These are phyloP conservation scores for Phaseolus lunatus DNA, from an alignment of 306 rosid genomes.

Conservation along the genomic window DNA sequence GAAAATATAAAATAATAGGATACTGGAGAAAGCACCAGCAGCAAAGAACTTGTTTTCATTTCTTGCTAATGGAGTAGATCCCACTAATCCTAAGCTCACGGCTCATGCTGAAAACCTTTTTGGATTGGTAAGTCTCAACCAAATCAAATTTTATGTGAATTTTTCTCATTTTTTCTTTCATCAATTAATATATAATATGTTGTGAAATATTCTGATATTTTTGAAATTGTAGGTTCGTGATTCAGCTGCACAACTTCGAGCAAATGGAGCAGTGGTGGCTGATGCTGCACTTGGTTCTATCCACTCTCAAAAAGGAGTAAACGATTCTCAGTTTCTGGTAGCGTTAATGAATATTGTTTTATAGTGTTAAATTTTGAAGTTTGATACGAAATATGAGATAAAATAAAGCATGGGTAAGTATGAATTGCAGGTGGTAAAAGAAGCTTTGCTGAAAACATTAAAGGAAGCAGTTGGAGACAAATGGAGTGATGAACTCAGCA, in stretches of 20 bases:
- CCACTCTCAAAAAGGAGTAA: constrained; percentile 32
- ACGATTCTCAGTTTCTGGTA: constrained; percentile 41
- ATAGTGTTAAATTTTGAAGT: too few relatives aligned
- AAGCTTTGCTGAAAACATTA: constrained; percentile 44
- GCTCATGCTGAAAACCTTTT: constrained; percentile 44
- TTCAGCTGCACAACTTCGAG: constrained; percentile 38
- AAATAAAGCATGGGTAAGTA: too few relatives aligned
- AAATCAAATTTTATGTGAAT: too few relatives aligned
- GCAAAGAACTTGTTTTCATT: constrained; percentile 46
- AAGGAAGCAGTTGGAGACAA: constrained; percentile 42
- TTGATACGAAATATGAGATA: too few relatives aligned
- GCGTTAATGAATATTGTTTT: not conserved
- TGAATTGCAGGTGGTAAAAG: constrained; percentile 43
- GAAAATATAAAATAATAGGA: not conserved
- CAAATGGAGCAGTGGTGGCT: constrained; percentile 18
- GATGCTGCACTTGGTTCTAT: constrained; percentile 25
- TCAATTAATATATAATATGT: too few relatives aligned
- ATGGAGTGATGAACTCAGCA: constrained; percentile 36
- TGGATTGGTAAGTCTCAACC: constrained; percentile 30
- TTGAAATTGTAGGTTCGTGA: constrained; percentile 5
- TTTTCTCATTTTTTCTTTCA: too few relatives aligned
- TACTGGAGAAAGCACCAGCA: constrained; percentile 45
- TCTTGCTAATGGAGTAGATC: constrained; percentile 33
- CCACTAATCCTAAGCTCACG: constrained; percentile 23
- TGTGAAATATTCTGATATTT: not conserved